Evolutionary conservation across 1,284 basidiomycete genomes (phyloP), one percentile per base, ranked within the genome.

Genomic region (Tilletia indica): DNA sequence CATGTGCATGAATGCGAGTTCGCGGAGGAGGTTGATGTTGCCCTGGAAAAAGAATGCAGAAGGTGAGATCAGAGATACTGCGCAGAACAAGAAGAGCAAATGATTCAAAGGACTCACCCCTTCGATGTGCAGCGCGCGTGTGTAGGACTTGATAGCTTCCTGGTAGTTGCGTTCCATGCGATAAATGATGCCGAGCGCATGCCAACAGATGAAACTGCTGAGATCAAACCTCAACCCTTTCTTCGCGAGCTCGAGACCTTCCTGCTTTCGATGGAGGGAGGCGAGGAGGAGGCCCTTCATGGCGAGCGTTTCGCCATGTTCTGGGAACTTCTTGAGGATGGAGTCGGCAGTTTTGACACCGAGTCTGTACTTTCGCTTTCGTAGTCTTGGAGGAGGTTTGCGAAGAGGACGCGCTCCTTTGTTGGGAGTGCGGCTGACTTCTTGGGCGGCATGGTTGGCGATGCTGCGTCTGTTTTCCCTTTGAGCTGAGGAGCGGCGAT

Each of bases 161-260:
- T 92, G 91, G 81, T 86, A 95, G 82, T 94, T 93, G 85, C 91
- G 93, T 84, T 95, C 92, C 58, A 91, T 91, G 36, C 82, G 75
- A 68, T 83, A 70, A 45, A 83, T 68, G 73, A 84, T 84, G 61
- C 94, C 97, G 81, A 94, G 92, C 73, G 99, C 95, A 85, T 99
- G 97, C 96, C 97, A 99, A 82, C 91, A 92, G 82, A 99, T 97
- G 84, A 99, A 96, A 34, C 92, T 94, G 48, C 90, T 93, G 73
- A 96, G 87, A 86, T 98, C 94, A 74, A 92, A 89, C 72, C 91
- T 90, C 75, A 97, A 70, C 45, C 82, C 97, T 76, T 92, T 90
- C 86, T 92, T 92, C 72, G 97, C 93, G 73, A 96, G 88, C 45
- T 91, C 91, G 72, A 93, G 87, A 21, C 94, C 94, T 68, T 80